Base-by-base conservation (phyloP, 129 eudicot species). In the Artemisia annua region DNA sequence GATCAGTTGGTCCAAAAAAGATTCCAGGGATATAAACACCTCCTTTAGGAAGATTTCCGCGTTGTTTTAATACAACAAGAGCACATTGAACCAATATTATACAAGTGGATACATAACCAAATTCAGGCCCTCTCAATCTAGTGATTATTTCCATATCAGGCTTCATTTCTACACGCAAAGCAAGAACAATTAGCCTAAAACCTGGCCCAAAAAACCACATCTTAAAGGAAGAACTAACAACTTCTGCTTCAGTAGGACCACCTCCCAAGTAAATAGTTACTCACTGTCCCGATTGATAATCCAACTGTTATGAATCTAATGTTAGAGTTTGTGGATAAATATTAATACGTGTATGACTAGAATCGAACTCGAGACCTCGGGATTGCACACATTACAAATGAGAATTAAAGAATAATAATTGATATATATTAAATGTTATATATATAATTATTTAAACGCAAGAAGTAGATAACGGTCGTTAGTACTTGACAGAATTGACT, bases 201-300 rank as follows among this genome's bases (percentile, higher is more conserved):
- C 98, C 97, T 0, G 53, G 90, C 10, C 96, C 96, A 13, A 94
- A 75, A 22, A 94, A 90, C 96, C 93, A 94, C 91, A 87, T 94
- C 67, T 83, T 94, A 60, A 93, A 90, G 39, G 86, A 24, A 48
- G 89, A 89, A 81, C 89, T 86, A 2, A 69, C 85, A 63, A 87
- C 87, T 81, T 87, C 85, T 1, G 87, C 97, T 26, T 84, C 92
- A 0, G 86, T n/a, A 83, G 59, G 90, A 88, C 91, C 91, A 87
- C 80, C 89, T 86, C 16, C 98, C 97, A 0, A 87, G 17, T 12
- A 86, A 5, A 71, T 3, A 66, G 63, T 28, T 73, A 55, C 89
- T 74, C 11, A 93, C 39, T 18, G 84, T 75, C 48, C 86, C 90
- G 20, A 93, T 71, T 55, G 81, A 74, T 3, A 81, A 43, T 17